phyloP scores from a whole-genome alignment of 1,284 basidiomycete genomes.

The Marasmius fiardii region DNA sequence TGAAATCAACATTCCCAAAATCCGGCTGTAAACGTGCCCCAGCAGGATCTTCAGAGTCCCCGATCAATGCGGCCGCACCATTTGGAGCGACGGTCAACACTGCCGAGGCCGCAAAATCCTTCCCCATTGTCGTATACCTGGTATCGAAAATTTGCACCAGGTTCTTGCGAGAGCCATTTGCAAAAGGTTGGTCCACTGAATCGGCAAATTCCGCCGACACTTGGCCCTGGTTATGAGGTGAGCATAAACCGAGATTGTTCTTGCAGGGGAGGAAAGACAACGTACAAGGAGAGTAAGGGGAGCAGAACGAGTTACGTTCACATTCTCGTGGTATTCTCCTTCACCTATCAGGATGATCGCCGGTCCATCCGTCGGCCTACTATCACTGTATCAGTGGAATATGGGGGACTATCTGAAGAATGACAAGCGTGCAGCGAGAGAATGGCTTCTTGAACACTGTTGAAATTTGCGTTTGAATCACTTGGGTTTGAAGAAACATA shows the following conservation, averaged over 20 bases:
- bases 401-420: neutral
- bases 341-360: conserved; percentile 54
- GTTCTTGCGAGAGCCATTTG: conserved; percentile 37
- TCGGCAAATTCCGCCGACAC: conserved; percentile 32
- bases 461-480: conserved; percentile 43
- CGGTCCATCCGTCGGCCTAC: conserved; percentile 35
- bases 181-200: conserved; percentile 26
- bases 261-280: neutral
- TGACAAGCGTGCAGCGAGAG: conserved; percentile 46
- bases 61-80: conserved; percentile 48
- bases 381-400: neutral
- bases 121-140: conserved; percentile 35
- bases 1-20: conserved; percentile 59
- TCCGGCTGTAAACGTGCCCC: conserved; percentile 52
- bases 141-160: conserved; percentile 54
- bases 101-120: conserved; percentile 52
- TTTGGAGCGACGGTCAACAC: conserved; percentile 52
- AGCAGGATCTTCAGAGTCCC: conserved; percentile 50
- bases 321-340: conserved; percentile 59
- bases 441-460: conserved; percentile 50
- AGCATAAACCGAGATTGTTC: neutral
- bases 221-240: conserved; percentile 42
- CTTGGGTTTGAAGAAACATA: conserved; percentile 46
- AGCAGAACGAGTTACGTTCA: conserved; percentile 52
- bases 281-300: conserved; percentile 55